Evolutionary conservation across 148 eudicot genomes (phyloP).

Genomic region (Salicornia ramosissima): DNA sequence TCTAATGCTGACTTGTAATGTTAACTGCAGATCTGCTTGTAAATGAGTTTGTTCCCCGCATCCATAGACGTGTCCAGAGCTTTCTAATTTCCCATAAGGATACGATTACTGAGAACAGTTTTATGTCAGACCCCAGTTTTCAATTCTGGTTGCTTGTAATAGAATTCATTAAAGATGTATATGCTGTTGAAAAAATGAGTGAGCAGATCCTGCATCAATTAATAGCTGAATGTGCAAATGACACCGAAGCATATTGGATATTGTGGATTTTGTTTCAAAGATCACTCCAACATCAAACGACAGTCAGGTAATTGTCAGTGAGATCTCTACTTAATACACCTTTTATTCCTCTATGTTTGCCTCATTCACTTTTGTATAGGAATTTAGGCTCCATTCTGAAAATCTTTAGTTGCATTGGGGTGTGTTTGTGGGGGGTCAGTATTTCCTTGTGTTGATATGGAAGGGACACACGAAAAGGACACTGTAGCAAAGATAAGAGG

Average conservation of each 20-base stretch:
- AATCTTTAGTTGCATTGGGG: no score
- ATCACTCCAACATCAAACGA: constrained; percentile 35
- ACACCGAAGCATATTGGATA: constrained; percentile 81
- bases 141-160: constrained; percentile 65
- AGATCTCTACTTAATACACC: not conserved
- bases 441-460: no score
- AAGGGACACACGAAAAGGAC: no score
- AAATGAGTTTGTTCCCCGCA: constrained; percentile 45
- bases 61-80: constrained; percentile 48
- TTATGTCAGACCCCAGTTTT: constrained; percentile 41
- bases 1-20: constrained; percentile 12
- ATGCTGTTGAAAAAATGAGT: constrained; percentile 73
- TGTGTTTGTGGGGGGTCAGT: no score
- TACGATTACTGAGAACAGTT: constrained; percentile 28
- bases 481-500: no score
- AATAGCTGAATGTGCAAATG: constrained; percentile 45
- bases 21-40: constrained; percentile 59
- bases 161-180: constrained; percentile 65
- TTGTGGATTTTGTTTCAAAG: constrained; percentile 66
- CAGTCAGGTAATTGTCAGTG: constrained; percentile 49
- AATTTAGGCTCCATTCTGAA: no score
- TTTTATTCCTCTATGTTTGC: no score
- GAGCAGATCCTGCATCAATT: constrained; percentile 68
- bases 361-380: no score
- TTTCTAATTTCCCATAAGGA: constrained; percentile 30